Conservation (phyloP, 768 basidiomycete species). For the Termitomyces sp. region DNA sequence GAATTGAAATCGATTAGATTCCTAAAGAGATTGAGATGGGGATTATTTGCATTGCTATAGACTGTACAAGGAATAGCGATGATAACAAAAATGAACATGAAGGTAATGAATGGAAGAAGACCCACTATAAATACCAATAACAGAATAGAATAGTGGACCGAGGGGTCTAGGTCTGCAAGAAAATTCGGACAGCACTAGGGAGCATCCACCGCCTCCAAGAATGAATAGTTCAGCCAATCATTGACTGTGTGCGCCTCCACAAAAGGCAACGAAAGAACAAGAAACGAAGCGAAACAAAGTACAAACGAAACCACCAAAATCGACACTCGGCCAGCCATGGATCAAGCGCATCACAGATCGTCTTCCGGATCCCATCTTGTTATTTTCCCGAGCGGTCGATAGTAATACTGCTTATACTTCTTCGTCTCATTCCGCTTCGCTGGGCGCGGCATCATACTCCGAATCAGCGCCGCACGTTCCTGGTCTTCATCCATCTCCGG, state of each 20-base stretch:
- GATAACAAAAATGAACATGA: not conserved
- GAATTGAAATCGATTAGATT: no score
- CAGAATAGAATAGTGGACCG: not conserved
- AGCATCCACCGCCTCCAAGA: not conserved
- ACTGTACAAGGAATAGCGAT: not conserved
- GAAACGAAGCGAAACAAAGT: not conserved
- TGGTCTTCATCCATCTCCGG: slow-evolving; percentile 68
- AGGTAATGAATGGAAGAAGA: not conserved
- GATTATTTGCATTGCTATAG: not conserved
- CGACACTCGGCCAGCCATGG: no score
- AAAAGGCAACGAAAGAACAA: not conserved
- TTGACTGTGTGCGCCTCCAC: not conserved
- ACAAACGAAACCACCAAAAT: not conserved
- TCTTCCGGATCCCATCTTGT: slow-evolving; percentile 76
- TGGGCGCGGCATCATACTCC: slow-evolving; percentile 71
- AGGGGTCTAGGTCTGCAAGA: not conserved
- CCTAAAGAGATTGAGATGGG: no score
- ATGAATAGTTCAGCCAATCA: not conserved
- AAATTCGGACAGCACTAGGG: not conserved
- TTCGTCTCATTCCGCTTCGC: slow-evolving; percentile 75
- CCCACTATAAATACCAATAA: not conserved
- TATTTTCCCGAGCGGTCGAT: slow-evolving; percentile 67
- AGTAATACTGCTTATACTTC: slow-evolving; percentile 86
- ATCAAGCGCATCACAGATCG: slow-evolving; percentile 35
- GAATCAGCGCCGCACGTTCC: slow-evolving; percentile 64